A percentile compares a stretch with the other conserved stretches of the same genome.
phyloP scores from a whole-genome alignment of 2,329 filamentous ascomycete genomes.

The Cercospora sp. region DNA sequence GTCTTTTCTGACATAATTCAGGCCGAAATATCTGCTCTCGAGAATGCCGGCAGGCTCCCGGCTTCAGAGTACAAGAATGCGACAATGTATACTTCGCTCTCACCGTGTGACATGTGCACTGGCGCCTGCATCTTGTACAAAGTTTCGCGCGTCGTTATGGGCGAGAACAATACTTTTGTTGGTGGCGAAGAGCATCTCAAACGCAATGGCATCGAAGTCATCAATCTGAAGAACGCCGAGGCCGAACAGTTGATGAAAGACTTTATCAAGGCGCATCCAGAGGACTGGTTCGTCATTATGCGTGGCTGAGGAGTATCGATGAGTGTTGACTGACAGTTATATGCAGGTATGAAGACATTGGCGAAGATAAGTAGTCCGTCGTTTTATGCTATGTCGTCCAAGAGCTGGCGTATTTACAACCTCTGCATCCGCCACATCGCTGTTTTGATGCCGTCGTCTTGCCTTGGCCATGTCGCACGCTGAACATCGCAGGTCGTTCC shows the following conservation, averaged over 20 bases:
- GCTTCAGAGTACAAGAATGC: constrained; percentile 67
- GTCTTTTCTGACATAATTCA: constrained; percentile 39
- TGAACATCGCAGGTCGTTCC: not conserved
- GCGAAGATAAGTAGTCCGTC: constrained; percentile 33
- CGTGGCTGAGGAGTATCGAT: constrained; percentile 13
- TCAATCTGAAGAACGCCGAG: constrained; percentile 66
- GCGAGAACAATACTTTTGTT: constrained; percentile 73
- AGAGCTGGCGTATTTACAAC: not conserved
- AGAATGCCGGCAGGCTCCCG: constrained; percentile 70
- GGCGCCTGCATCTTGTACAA: constrained; percentile 76
- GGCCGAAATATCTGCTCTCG: constrained; percentile 75
- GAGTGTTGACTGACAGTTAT: constrained; percentile 23
- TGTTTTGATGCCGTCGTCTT: not conserved
- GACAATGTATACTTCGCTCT: constrained; percentile 82
- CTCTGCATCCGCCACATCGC: not conserved
- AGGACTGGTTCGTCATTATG: constrained; percentile 55
- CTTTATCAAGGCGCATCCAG: constrained; percentile 71
- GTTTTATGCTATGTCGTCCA: constrained; percentile 9
- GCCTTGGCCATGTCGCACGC: not conserved
- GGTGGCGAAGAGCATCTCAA: constrained; percentile 71
- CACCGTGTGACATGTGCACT: constrained; percentile 80
- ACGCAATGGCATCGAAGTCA: constrained; percentile 67
- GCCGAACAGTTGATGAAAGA: constrained; percentile 68
- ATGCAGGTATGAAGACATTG: constrained; percentile 43
- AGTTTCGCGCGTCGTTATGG: constrained; percentile 71